phyloP scores from a whole-genome alignment of 2,329 filamentous ascomycete genomes.

The Fusarium nisikadoi region DNA sequence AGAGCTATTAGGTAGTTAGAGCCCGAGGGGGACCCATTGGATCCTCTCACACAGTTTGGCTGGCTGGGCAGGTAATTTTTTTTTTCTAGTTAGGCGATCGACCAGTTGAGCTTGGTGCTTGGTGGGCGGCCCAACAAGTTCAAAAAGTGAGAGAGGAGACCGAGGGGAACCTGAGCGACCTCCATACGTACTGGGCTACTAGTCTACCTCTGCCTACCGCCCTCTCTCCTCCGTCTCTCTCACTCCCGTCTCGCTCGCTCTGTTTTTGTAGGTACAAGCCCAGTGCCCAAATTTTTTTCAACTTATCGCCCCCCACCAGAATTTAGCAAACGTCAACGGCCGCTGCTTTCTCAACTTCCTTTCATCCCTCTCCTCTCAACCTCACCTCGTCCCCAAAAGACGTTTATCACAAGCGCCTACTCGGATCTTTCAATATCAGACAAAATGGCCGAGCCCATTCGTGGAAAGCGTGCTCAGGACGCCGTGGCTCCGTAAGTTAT shows the following conservation, averaged over 20 bases:
- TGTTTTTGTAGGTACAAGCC: constrained; percentile 38
- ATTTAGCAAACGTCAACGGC: constrained; percentile 53
- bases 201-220: not conserved
- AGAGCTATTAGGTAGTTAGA: constrained; percentile 17
- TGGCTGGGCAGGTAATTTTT: constrained; percentile 20
- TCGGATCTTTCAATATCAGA: constrained; percentile 45
- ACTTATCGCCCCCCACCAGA: constrained; percentile 53
- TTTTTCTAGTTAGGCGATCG: constrained; percentile 34
- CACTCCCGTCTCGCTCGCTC: constrained; percentile 1
- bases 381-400: constrained; percentile 44
- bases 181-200: not conserved
- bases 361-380: constrained; percentile 48
- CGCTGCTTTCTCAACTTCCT: constrained; percentile 49
- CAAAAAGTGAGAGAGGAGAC: constrained; percentile 19
- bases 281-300: constrained; percentile 51
- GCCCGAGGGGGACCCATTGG: constrained; percentile 1
- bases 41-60: constrained; percentile 39
- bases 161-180: not conserved
- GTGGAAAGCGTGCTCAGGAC: constrained; percentile 69
- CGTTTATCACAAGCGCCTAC: constrained; percentile 45
- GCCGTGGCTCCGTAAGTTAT: constrained; percentile 67
- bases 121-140: constrained; percentile 48
- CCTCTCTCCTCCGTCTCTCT: not conserved
- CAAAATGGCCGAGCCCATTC: constrained; percentile 71
- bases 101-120: constrained; percentile 45